Base-by-base conservation (phyloP, 2,329 filamentous ascomycete species). In the Aspergillus sp. region DNA sequence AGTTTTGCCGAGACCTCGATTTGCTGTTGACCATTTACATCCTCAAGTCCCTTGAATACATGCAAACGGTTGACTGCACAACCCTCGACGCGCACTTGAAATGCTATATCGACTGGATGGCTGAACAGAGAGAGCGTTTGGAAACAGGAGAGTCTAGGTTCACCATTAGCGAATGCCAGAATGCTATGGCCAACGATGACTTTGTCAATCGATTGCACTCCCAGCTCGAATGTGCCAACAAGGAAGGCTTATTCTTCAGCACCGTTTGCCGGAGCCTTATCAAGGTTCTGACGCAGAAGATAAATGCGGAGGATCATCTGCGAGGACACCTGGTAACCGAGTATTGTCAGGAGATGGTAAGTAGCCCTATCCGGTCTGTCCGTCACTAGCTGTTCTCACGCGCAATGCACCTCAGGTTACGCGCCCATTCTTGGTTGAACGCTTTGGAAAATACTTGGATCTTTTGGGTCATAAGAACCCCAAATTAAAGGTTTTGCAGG, bases 381-480 rank as follows among this genome's bases (percentile, higher is more conserved):
- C n/a, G n/a, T n/a, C n/a, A n/a, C n/a, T n/a, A n/a, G n/a, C n/a
- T n/a, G 10, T 22, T 10, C 19, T 22, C 5, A 22, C 19, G 10
- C 10, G 19, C 10, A 10, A 5, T 22, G 19, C 19, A n/a, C n/a
- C 19, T 10, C 10, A 22, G 19, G 5, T 22, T 10, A 22, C 19
- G 19, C 19, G 19, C 10, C 19, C 6, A 22, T 10, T 10, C 5
- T 22, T 5, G 19, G 10, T 26, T 8, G 25, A 36, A 5, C 30
- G 36, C 14, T 13, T 35, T 12, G 17, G n/a, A 19, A 27, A 16
- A 4, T 34, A 32, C 6, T 24, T 35, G 4, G 36, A 41, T 13
- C 22, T 40, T 7, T 15, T 45, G 7, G 19, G 26, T 5, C 41
- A 44, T 24, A 12, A 24, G 1, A 42, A 44, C 8, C 33, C 41